phyloP scores from a whole-genome alignment of 2,329 filamentous ascomycete species.

The Talaromyces sp. region DNA sequence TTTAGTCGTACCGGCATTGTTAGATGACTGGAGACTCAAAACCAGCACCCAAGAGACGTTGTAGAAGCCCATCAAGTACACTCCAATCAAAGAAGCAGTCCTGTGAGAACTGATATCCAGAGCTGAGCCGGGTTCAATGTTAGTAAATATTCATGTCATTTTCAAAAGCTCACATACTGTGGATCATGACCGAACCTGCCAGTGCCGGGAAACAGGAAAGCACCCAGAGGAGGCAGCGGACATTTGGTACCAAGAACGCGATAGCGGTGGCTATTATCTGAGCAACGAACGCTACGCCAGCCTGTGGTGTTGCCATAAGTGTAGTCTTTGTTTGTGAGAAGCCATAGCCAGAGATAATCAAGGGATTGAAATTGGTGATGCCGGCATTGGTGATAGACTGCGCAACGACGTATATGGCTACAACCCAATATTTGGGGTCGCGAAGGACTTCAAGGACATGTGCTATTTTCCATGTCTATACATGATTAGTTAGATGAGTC shows the following conservation, averaged over 20 bases:
- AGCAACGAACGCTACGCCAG: neutral
- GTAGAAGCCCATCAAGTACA: constrained; percentile 6
- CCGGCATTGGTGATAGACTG: constrained; percentile 1
- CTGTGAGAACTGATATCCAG: neutral
- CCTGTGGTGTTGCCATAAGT: constrained; percentile 7
- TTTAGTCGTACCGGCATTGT: constrained; percentile 55
- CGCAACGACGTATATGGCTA: neutral
- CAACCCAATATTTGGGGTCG: constrained; percentile 1
- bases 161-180: neutral
- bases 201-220: neutral
- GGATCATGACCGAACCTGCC: constrained; percentile 3
- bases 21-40: constrained; percentile 61
- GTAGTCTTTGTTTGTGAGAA: constrained; percentile 1
- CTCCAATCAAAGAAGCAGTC: neutral
- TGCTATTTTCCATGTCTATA: neutral
- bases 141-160: neutral
- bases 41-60: constrained; percentile 31
- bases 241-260: neutral
- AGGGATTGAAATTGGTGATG: constrained; percentile 10
- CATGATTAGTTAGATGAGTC: neutral
- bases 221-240: constrained; percentile 3
- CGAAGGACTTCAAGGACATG: constrained; percentile 2
- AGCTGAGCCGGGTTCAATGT: neutral
- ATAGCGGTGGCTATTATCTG: neutral
- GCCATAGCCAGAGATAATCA: constrained; percentile 3